Conservation (phyloP, 1,284 basidiomycete species). For the Flammula alnicola region DNA sequence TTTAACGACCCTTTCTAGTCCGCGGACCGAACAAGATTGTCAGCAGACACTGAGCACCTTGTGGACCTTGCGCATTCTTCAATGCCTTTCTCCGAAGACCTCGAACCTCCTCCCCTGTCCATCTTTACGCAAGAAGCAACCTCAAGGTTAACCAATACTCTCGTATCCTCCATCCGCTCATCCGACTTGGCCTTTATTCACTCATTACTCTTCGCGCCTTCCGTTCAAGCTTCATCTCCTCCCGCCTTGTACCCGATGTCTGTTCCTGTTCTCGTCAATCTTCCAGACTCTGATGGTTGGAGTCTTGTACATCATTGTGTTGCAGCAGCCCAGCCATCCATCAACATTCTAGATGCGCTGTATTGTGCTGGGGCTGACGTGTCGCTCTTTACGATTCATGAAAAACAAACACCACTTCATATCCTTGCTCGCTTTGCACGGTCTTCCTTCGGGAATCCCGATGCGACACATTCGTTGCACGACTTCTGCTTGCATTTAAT, state of each 20-base stretch:
- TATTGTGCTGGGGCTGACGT: constrained; percentile 76
- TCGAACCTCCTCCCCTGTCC: constrained; percentile 42
- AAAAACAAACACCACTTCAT: constrained; percentile 71
- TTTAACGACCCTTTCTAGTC: constrained; percentile 31
- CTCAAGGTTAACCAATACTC: constrained; percentile 45
- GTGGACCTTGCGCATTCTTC: constrained; percentile 40
- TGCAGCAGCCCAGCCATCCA: constrained; percentile 56
- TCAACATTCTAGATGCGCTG: constrained; percentile 65
- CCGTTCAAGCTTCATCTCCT: constrained; percentile 42
- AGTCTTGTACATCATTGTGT: constrained; percentile 72
- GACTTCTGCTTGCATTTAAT: constrained; percentile 69
- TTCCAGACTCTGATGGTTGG: constrained; percentile 68
- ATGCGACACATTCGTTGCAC: constrained; percentile 49
- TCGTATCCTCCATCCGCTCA: constrained; percentile 56
- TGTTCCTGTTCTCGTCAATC: constrained; percentile 59
- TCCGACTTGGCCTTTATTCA: constrained; percentile 55
- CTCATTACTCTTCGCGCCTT: constrained; percentile 57
- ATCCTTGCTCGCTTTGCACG: constrained; percentile 63
- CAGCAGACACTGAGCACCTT: constrained; percentile 38
- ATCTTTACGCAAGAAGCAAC: constrained; percentile 44
- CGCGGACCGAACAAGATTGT: constrained; percentile 40
- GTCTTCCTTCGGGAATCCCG: constrained; percentile 37
- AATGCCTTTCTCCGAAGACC: constrained; percentile 37
- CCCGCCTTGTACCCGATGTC: constrained; percentile 45
- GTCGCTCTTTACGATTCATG: constrained; percentile 65